These are phyloP conservation scores for Epichloe amarillans DNA, from an alignment of 2,329 filamentous ascomycete species.

Conservation along the genomic window DNA sequence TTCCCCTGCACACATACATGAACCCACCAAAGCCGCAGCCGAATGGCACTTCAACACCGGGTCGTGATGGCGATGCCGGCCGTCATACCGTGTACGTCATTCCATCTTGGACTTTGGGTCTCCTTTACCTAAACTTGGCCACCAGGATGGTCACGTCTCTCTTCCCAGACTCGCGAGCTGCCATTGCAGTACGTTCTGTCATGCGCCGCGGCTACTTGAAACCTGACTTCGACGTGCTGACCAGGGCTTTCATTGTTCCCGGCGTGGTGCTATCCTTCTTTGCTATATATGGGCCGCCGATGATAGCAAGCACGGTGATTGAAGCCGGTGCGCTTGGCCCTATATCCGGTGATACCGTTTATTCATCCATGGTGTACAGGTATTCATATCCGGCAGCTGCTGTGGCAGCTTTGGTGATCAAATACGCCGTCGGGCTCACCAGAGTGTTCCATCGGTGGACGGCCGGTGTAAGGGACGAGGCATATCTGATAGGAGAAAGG, in stretches of 20 bases:
- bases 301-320: constrained; percentile 31
- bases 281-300: constrained; percentile 52
- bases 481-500: constrained; percentile 87
- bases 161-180: constrained; percentile 56
- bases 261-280: constrained; percentile 45
- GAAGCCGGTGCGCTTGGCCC: constrained; percentile 11
- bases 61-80: constrained; percentile 11
- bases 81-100: constrained; percentile 71
- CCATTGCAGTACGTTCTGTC: constrained; percentile 61
- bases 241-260: constrained; percentile 76
- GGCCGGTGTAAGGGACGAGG: constrained; percentile 76
- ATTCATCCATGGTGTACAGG: constrained; percentile 31
- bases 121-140: constrained; percentile 77
- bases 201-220: constrained; percentile 63
- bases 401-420: constrained; percentile 31
- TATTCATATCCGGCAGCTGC: constrained; percentile 58
- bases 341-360: constrained; percentile 16
- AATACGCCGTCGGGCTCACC: constrained; percentile 35
- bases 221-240: constrained; percentile 68
- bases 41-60: constrained; percentile 11
- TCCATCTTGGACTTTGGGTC: constrained; percentile 85
- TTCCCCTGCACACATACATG: constrained; percentile 76
- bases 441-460: constrained; percentile 63
- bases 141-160: constrained; percentile 55
- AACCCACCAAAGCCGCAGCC: constrained; percentile 24